These are phyloP conservation scores for Schoenoplectus triqueter DNA, from an alignment of 202 grass and related monocot species.

Conservation along the genomic window DNA sequence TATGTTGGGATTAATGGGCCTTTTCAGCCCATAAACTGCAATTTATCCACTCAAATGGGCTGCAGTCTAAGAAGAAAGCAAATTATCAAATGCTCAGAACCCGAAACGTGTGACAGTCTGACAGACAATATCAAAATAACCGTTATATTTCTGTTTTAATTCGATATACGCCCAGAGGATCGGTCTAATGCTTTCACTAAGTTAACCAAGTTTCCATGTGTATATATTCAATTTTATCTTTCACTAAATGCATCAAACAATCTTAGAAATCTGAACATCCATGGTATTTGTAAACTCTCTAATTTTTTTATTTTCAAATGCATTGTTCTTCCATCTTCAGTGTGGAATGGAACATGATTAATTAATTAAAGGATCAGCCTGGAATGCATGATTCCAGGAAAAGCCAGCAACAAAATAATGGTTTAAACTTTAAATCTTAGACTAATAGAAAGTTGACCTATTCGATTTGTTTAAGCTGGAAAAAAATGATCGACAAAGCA, in stretches of 20 bases:
- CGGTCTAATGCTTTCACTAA: too few species aligned
- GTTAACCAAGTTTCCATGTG: too few species aligned
- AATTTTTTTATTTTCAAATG: neutral
- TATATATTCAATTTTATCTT: too few species aligned
- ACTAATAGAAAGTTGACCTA: conserved; percentile 29
- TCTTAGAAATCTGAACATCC: neutral
- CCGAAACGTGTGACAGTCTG: too few species aligned
- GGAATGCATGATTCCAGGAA: conserved; percentile 17
- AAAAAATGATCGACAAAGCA: neutral
- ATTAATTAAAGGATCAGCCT: neutral
- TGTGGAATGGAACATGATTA: conserved; percentile 8
- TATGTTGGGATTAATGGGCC: neutral
- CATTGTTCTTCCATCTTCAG: neutral
- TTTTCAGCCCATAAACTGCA: neutral
- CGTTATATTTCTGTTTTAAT: too few species aligned
- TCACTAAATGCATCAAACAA: too few species aligned
- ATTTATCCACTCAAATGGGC: neutral
- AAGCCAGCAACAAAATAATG: neutral
- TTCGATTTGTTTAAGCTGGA: conserved; percentile 2
- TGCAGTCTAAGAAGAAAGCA: neutral
- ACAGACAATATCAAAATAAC: too few species aligned
- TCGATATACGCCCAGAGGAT: too few species aligned
- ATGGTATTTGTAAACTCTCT: neutral
- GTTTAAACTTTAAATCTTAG: neutral
- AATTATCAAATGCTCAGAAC: too few species aligned